A percentile compares a stretch with the other conserved stretches of the same genome.
These are phyloP conservation scores for Trapa bicornis DNA, from an alignment of 345 rosid species.

Conservation along the genomic window DNA sequence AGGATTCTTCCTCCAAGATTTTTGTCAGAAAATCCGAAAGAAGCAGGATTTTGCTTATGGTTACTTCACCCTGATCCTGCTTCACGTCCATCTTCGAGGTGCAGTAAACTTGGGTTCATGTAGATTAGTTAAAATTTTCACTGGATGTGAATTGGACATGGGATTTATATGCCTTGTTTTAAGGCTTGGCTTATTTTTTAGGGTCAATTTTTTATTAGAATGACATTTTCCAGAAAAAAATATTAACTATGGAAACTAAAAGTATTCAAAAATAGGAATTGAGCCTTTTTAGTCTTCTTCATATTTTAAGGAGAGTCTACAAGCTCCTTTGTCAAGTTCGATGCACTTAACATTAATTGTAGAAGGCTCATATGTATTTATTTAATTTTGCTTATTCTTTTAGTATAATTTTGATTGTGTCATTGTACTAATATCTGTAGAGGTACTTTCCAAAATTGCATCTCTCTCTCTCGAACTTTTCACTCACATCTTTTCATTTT, in stretches of 20 bases:
- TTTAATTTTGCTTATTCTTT: neutral
- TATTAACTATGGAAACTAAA: neutral
- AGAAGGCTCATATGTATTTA: neutral
- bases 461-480: neutral
- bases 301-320: neutral
- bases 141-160: neutral
- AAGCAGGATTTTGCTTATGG: conserved; percentile 92
- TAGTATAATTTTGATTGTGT: neutral
- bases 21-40: conserved; percentile 75
- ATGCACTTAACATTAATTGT: neutral
- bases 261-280: neutral
- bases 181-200: neutral
- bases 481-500: neutral
- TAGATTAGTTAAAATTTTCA: neutral
- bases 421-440: neutral
- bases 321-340: neutral
- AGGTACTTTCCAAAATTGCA: neutral
- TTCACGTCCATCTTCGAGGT: conserved; percentile 82
- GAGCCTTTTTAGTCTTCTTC: neutral
- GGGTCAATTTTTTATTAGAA: neutral
- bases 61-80: conserved; percentile 82
- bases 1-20: conserved; percentile 87
- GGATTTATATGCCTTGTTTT: neutral
- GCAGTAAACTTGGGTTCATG: conserved; percentile 10
- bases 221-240: neutral